phyloP scores from a whole-genome alignment of 2,329 filamentous ascomycete species.

The Emmonsiellopsis sp. region DNA sequence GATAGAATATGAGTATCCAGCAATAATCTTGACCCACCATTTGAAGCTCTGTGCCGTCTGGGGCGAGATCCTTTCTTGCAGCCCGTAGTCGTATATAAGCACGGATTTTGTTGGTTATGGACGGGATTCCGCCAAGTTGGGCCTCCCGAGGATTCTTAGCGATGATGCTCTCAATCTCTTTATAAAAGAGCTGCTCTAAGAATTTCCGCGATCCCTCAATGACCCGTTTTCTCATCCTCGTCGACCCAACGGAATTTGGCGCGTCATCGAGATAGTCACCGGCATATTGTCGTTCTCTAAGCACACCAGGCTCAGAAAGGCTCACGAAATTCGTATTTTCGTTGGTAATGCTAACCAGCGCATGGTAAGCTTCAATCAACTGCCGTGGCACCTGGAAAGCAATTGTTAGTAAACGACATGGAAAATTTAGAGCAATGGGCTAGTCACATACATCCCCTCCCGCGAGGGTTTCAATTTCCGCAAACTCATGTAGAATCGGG shows the following conservation, averaged over 20 bases:
- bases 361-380: slow-evolving; percentile 72
- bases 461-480: slow-evolving; percentile 60
- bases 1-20: slow-evolving; percentile 90
- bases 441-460: slow-evolving; percentile 48
- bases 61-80: slow-evolving; percentile 71
- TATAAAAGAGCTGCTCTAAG: slow-evolving; percentile 72
- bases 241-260: slow-evolving; percentile 52
- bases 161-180: slow-evolving; percentile 66
- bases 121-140: slow-evolving; percentile 78
- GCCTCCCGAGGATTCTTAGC: slow-evolving; percentile 80
- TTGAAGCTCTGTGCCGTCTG: slow-evolving; percentile 72
- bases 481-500: slow-evolving; percentile 67
- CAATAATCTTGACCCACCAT: slow-evolving; percentile 72
- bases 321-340: slow-evolving; percentile 57
- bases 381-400: slow-evolving; percentile 55
- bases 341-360: slow-evolving; percentile 66
- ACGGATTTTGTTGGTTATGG: slow-evolving; percentile 80
- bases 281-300: slow-evolving; percentile 68
- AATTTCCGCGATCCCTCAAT: slow-evolving; percentile 69
- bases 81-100: slow-evolving; percentile 80
- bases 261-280: slow-evolving; percentile 68
- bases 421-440: not conserved
- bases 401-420: slow-evolving; percentile 4
- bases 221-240: slow-evolving; percentile 67
- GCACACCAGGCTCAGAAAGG: slow-evolving; percentile 51